Conservation (phyloP, 2,329 filamentous ascomycete genomes). For the Pseudocercospora musae region DNA sequence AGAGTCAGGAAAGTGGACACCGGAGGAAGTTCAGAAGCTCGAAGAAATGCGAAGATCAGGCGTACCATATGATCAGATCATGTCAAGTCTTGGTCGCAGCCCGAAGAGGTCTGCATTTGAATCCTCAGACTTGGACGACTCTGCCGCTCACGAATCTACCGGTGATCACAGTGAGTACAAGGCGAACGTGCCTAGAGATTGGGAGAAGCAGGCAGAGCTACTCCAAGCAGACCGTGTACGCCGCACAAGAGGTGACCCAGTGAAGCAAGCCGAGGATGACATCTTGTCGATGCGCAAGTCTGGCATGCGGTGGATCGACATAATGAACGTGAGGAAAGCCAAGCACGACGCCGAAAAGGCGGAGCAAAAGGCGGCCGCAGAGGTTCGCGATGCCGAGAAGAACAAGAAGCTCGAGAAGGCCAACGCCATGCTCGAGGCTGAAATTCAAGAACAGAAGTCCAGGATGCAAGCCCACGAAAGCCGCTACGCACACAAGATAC, state of each 20-base stretch:
- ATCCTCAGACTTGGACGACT: constrained; percentile 28
- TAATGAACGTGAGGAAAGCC: constrained; percentile 26
- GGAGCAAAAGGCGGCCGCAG: constrained; percentile 15
- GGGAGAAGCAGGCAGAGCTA: constrained; percentile 28
- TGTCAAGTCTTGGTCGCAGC: constrained; percentile 1
- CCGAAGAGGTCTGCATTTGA: constrained; percentile 27
- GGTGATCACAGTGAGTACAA: constrained; percentile 23
- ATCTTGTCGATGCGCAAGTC: constrained; percentile 10
- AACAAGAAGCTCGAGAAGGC: constrained; percentile 25
- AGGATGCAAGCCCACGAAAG: constrained; percentile 25
- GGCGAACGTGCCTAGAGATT: constrained; percentile 25
- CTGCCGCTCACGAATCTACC: constrained; percentile 33
- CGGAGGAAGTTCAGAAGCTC: neutral
- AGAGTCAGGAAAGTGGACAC: neutral
- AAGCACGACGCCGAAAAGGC: constrained; percentile 17
- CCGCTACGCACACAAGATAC: constrained; percentile 28
- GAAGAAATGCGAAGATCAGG: constrained; percentile 5
- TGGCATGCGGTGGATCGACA: constrained; percentile 25
- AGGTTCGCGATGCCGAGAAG: constrained; percentile 17
- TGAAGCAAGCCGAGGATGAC: constrained; percentile 2
- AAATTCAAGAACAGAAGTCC: constrained; percentile 31
- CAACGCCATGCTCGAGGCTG: constrained; percentile 25
- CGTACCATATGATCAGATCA: neutral
- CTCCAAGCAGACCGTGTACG: constrained; percentile 31
- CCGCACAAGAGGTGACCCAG: constrained; percentile 17